phyloP scores from a whole-genome alignment of 306 rosid species.

The Ochetophila trinervis region DNA sequence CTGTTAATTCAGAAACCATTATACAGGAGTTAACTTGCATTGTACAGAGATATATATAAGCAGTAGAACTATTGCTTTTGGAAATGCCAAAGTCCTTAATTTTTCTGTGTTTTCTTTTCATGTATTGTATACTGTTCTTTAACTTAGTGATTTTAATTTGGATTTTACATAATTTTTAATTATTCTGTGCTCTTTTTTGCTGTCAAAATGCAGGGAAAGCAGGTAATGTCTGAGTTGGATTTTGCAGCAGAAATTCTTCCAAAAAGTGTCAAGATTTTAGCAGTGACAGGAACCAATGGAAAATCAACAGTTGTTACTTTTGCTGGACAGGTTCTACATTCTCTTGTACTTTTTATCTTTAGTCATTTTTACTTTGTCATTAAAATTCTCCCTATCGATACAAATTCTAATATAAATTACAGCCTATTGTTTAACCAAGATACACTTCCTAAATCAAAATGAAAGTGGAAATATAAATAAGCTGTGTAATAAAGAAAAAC shows the following conservation, averaged over 20 bases:
- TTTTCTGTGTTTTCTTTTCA: too few species aligned
- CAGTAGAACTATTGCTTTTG: too few species aligned
- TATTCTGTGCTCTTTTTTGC: neutral
- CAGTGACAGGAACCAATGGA: constrained; percentile 41
- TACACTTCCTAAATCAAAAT: neutral
- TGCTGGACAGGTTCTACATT: constrained; percentile 31
- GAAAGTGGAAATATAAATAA: neutral
- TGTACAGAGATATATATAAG: too few species aligned
- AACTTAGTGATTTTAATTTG: too few species aligned
- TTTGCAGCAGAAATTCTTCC: constrained; percentile 34
- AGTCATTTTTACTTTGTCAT: neutral
- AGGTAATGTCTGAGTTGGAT: constrained; percentile 35
- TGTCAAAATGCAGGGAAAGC: constrained; percentile 24
- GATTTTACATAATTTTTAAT: neutral
- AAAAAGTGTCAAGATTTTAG: constrained; percentile 28
- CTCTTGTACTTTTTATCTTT: neutral
- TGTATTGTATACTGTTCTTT: too few species aligned
- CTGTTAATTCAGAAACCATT: neutral
- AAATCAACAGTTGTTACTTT: constrained; percentile 35
- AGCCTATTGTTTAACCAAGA: neutral
- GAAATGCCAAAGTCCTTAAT: too few species aligned
- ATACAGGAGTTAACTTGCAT: neutral
- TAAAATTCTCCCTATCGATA: too few species aligned
- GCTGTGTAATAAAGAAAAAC: neutral
- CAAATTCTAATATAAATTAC: too few species aligned